Percentiles rank a stretch among this genome's conserved stretches.
Evolutionary conservation across 495 filamentous ascomycete species (phyloP).

Genomic region (Thozetella sp.): DNA sequence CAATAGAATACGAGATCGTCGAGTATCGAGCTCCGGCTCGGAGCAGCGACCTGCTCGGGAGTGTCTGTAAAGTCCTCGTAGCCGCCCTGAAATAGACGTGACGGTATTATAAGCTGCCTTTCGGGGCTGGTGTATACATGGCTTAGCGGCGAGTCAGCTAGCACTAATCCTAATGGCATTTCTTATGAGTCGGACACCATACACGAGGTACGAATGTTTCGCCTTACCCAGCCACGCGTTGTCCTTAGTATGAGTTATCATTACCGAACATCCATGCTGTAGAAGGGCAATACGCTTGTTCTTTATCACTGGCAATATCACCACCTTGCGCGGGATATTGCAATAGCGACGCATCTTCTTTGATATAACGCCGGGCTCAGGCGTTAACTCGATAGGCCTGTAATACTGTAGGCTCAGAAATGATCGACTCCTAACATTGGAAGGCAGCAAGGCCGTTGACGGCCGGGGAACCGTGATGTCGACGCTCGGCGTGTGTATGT

Average conservation of each 20-base stretch:
- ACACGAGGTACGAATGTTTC: not conserved
- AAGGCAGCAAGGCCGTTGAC: not conserved
- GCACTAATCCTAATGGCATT: not conserved
- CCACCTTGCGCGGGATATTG: no score
- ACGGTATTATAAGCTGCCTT: not conserved
- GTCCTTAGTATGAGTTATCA: not conserved
- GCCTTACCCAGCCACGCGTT: not conserved
- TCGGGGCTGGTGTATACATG: not conserved
- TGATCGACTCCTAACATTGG: not conserved
- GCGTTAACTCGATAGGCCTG: no score
- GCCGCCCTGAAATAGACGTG: not conserved
- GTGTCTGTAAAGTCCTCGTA: not conserved
- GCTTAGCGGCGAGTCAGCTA: not conserved
- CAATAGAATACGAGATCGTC: not conserved
- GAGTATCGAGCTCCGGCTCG: not conserved
- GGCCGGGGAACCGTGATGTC: not conserved
- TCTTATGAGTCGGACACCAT: not conserved
- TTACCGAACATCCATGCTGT: no score
- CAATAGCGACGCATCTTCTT: no score
- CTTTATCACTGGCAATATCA: no score
- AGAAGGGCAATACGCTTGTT: no score
- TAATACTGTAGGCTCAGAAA: not conserved
- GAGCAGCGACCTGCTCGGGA: not conserved
- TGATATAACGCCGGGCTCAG: no score
- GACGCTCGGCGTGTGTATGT: not conserved